These are phyloP conservation scores for Cenchrus americanus DNA, from an alignment of 176 grass and related monocot species.

Conservation along the genomic window DNA sequence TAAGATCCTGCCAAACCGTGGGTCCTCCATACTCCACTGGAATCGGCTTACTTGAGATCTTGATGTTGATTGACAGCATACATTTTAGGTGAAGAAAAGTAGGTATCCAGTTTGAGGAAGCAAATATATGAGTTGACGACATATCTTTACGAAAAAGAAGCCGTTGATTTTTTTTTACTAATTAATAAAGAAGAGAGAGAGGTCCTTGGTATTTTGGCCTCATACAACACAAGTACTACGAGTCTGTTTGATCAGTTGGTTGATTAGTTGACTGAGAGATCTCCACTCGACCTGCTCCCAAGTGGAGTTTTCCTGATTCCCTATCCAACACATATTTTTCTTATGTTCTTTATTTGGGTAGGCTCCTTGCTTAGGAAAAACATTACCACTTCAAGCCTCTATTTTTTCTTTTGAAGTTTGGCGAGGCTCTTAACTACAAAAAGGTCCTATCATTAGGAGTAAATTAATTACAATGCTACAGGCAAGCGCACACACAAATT, in stretches of 20 bases:
- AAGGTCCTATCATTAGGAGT: neutral
- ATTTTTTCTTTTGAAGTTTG: slow-evolving; percentile 22
- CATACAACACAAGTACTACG: neutral
- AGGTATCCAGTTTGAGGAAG: neutral
- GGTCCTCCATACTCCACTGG: neutral
- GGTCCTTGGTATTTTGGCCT: neutral
- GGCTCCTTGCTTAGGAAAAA: slow-evolving; percentile 1
- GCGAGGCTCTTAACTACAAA: neutral
- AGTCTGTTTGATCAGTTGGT: neutral
- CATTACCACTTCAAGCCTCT: neutral
- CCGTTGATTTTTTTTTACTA: neutral
- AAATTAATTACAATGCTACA: neutral
- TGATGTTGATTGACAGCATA: slow-evolving; percentile 33
- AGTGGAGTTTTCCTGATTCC: slow-evolving; percentile 40
- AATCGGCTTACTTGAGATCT: slow-evolving; percentile 9
- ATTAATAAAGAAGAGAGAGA: neutral
- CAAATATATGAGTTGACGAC: slow-evolving; percentile 25
- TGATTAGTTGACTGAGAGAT: slow-evolving; percentile 30
- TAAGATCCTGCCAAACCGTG: slow-evolving; percentile 44
- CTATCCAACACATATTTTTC: neutral
- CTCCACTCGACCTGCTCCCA: neutral
- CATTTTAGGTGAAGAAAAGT: slow-evolving; percentile 36
- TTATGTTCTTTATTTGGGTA: slow-evolving; percentile 15
- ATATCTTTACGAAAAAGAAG: slow-evolving; percentile 29
- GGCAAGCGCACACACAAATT: neutral